Evolutionary conservation across 495 filamentous ascomycete genomes (phyloP), one percentile per base, ranked within the genome.

Genomic region (Neurospora sp.): DNA sequence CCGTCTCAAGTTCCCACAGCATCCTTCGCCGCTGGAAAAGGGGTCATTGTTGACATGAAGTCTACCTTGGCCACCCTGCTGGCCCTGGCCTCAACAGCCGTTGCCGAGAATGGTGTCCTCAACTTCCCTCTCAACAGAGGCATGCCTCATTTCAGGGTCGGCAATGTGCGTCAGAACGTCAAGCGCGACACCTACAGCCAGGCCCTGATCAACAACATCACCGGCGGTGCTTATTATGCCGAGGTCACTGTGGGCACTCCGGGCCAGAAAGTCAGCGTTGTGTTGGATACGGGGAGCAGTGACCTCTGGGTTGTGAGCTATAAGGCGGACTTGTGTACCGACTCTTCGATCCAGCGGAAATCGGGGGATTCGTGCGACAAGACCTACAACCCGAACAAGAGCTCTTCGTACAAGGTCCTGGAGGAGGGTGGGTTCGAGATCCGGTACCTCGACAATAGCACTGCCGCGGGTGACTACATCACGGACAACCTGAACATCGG

Each of bases 221-320:
- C 84, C 1, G 82, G 81, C 18, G 85, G 83, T 27, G 82, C 81
- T 8, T 96, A 96, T 78, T 90, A 87, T 78, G 86, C 87, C 69
- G 87, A 92, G 69, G 83, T 94, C 69, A 85, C 81, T 8, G 78
- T 96, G 69, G 93, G 93, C 39, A 93, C 91, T 5, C 92, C 92
- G 10, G 80, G 84, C 3, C 93, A 96, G 77, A 81, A 77, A 8
- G 75, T 85, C 20, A 81, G 78, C 20, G 76, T 88, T 68, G 77
- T 86, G 45, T 81, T 96, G 71, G 93, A 96, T 74, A 96, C 93
- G 14, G 93, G 93, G 3, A 96, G 93, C 77, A 95, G 92, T 74
- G 95, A 98, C 82, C 84, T 96, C 10, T 98, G 94, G 94, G 84
- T 90, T 37, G 72, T 87, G 47, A 78, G 80, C 69, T 72, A 74